Evolutionary conservation across 345 rosid species (phyloP).

Genomic region (Aegle marmelos): DNA sequence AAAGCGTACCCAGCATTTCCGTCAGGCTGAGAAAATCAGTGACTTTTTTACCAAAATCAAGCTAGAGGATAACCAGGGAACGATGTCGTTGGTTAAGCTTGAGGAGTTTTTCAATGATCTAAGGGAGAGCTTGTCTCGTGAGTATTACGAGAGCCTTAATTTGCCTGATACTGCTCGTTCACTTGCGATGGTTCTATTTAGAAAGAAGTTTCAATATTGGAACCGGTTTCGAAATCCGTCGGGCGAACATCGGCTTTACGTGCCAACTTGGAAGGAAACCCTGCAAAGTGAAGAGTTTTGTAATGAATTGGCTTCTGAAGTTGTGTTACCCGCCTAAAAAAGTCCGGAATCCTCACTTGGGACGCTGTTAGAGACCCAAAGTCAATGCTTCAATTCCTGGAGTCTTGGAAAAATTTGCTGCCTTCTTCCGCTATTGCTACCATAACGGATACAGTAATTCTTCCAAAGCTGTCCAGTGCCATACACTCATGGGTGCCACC

Average conservation of each 20-base stretch:
- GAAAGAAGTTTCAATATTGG: conserved; percentile 87
- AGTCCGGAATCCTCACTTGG: conserved; percentile 19
- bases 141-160: too few relatives aligned
- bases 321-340: conserved; percentile 52
- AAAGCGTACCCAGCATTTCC: too few relatives aligned
- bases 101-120: too few relatives aligned
- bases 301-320: conserved; percentile 62
- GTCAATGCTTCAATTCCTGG: conserved; percentile 89
- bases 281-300: too few relatives aligned
- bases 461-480: conserved; percentile 75
- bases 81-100: too few relatives aligned
- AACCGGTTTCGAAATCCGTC: conserved; percentile 64
- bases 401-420: conserved; percentile 71
- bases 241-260: too few relatives aligned
- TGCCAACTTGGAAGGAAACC: too few relatives aligned
- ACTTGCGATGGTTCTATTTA: conserved; percentile 67
- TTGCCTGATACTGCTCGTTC: too few relatives aligned
- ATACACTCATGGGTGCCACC: conserved; percentile 87
- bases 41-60: too few relatives aligned
- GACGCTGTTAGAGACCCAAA: conserved; percentile 79
- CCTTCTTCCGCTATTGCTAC: conserved; percentile 63
- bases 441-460: conserved; percentile 57
- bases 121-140: too few relatives aligned
- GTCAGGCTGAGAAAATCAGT: too few relatives aligned
- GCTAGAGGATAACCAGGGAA: too few relatives aligned